These are phyloP conservation scores for Trichoderma koningii DNA, from an alignment of 2,329 filamentous ascomycete species.

Conservation along the genomic window DNA sequence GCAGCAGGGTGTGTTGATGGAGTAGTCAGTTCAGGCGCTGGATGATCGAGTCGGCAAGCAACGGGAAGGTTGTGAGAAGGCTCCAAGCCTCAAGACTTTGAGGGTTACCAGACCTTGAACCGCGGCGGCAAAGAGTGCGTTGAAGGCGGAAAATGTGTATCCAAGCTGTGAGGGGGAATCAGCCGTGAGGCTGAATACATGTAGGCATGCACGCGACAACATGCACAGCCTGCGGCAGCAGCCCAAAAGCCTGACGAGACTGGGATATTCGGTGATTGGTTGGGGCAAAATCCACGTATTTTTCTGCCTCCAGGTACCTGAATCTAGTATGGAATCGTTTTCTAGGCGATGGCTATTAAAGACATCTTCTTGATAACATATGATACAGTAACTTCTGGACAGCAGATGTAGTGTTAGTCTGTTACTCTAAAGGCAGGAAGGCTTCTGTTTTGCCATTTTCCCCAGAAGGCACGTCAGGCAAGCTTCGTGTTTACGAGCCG, in stretches of 20 bases:
- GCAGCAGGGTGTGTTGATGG: neutral
- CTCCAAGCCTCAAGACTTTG: neutral
- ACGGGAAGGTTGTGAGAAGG: neutral
- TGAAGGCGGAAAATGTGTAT: no score
- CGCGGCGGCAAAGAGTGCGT: no score
- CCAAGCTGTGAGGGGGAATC: neutral
- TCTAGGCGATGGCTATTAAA: no score
- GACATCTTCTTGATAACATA: no score
- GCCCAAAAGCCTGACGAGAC: neutral
- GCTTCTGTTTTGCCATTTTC: no score
- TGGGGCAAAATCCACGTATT: neutral
- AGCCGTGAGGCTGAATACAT: neutral
- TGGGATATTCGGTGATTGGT: neutral
- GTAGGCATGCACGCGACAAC: neutral
- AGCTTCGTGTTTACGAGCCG: no score
- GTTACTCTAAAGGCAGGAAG: no score
- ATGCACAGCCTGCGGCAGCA: neutral
- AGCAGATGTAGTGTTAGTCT: no score
- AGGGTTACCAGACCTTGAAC: neutral
- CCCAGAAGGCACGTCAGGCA: no score
- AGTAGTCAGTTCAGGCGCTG: neutral
- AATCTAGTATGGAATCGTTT: no score
- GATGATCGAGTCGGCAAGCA: neutral
- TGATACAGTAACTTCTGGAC: no score
- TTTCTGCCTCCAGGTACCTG: neutral